These are phyloP conservation scores for Chalciporus sp. DNA, from an alignment of 1,284 basidiomycete genomes.

Conservation along the genomic window DNA sequence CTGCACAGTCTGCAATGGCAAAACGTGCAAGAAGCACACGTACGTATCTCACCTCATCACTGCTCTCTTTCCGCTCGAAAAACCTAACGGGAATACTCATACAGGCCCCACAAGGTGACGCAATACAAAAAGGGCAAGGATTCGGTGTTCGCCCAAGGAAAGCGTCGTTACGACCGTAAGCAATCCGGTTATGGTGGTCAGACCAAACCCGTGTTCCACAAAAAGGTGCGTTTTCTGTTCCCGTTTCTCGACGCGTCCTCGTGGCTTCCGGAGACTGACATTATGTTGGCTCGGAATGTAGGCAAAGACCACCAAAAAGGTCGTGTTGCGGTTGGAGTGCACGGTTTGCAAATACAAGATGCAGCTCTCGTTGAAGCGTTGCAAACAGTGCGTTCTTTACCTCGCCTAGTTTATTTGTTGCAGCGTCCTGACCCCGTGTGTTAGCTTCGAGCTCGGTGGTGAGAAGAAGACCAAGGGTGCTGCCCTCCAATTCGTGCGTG, in stretches of 20 bases:
- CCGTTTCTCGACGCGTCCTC: too few species aligned
- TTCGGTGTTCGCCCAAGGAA: conserved; percentile 95
- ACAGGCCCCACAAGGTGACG: conserved; percentile 92
- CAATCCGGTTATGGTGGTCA: conserved; percentile 99
- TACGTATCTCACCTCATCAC: conserved; percentile 43
- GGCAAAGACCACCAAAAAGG: conserved; percentile 99
- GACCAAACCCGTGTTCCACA: conserved; percentile 99
- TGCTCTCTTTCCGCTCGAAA: not conserved
- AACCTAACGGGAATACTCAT: not conserved
- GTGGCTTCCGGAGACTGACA: too few species aligned
- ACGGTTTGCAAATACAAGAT: conserved; percentile 99
- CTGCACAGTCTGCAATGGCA: conserved; percentile 91
- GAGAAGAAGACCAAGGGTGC: conserved; percentile 99
- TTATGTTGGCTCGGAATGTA: conserved; percentile 30
- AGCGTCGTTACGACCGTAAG: conserved; percentile 99
- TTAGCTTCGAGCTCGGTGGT: conserved; percentile 96
- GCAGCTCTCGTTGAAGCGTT: conserved; percentile 95
- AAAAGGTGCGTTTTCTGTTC: conserved; percentile 61
- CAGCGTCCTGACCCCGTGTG: conserved; percentile 25
- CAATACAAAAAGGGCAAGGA: conserved; percentile 99
- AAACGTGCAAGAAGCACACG: conserved; percentile 99
- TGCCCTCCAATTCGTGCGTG: conserved; percentile 86
- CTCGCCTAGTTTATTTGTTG: not conserved
- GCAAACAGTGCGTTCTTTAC: conserved; percentile 84
- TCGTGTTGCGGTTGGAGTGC: conserved; percentile 97